phyloP scores from a whole-genome alignment of 176 grass and related monocot genomes.

The maize (Zea mays) region Zm-B73-REFERENCE-NAM-5.0 NC_050099.1:175326501-175327000 shows the following conservation, averaged over 20 bases:
- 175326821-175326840: not conserved
- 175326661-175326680: not conserved
- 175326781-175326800: not conserved
- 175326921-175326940: not conserved
- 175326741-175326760: not conserved
- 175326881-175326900: not conserved
- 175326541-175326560: constrained; percentile 47
- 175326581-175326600: constrained; percentile 46
- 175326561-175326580: constrained; percentile 32
- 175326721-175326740: not conserved
- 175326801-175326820: not conserved
- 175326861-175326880: not conserved
- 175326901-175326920: not conserved
- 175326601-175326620: constrained; percentile 41
- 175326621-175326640: not conserved
- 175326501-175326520: constrained; percentile 35
- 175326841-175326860: not conserved
- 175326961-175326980: not conserved
- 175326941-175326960: not conserved
- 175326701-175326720: not conserved
- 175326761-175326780: not conserved
- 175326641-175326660: not conserved
- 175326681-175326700: not conserved
- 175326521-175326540: constrained; percentile 43
- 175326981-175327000: too few relatives aligned